Conservation (phyloP, 768 basidiomycete genomes). For the Antrodiella citrinella region DNA sequence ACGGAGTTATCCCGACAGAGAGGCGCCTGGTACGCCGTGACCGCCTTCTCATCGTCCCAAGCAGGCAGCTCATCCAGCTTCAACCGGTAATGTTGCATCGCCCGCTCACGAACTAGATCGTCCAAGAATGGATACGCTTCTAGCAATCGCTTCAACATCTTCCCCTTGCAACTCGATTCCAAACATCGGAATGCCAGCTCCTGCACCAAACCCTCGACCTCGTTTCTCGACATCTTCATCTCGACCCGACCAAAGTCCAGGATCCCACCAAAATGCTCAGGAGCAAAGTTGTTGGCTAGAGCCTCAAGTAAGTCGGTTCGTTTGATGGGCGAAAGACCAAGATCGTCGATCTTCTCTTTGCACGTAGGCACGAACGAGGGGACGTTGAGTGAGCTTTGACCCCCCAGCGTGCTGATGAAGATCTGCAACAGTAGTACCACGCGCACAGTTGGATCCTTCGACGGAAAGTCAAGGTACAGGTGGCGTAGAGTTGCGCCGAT, state of each 20-base stretch:
- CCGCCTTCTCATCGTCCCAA: conserved; percentile 34
- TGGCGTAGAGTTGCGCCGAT: conserved; percentile 49
- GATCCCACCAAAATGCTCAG: conserved; percentile 41
- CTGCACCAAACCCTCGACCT: conserved; percentile 39
- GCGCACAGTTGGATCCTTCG: conserved; percentile 49
- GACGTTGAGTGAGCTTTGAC: neutral
- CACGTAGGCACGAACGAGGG: conserved; percentile 10
- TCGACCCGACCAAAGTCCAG: conserved; percentile 40
- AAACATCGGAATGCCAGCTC: conserved; percentile 56
- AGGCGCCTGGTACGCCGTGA: conserved; percentile 36
- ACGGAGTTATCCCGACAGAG: conserved; percentile 45
- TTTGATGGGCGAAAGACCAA: conserved; percentile 49
- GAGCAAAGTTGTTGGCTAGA: conserved; percentile 63
- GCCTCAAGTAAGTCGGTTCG: conserved; percentile 53
- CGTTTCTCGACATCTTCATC: conserved; percentile 35
- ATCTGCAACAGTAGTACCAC: conserved; percentile 67
- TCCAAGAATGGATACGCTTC: conserved; percentile 39
- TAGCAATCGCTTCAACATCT: conserved; percentile 51
- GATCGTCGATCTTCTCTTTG: conserved; percentile 43
- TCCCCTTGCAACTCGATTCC: conserved; percentile 61
- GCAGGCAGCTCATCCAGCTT: conserved; percentile 51
- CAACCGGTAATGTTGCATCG: conserved; percentile 35
- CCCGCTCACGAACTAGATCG: conserved; percentile 33
- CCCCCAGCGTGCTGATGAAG: conserved; percentile 32
- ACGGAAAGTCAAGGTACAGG: conserved; percentile 62